Evolutionary conservation across 495 filamentous ascomycete genomes (phyloP), one percentile per base, ranked within the genome.

Genomic region (Wilcoxina mikolae): DNA sequence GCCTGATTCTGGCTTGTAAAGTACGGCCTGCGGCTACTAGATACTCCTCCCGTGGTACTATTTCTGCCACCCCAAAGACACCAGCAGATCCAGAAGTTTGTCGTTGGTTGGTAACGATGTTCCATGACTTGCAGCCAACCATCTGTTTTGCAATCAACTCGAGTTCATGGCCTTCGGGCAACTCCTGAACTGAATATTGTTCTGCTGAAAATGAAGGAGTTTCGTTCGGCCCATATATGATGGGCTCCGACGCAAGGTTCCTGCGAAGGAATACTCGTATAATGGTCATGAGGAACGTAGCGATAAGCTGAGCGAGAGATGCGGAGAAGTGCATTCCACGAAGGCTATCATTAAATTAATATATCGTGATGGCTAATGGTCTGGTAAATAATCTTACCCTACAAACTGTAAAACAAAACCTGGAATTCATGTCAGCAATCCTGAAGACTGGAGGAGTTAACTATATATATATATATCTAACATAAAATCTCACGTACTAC

Each of bases 321-420:
- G 42, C 54, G 2, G 58, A 46, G 29, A 41, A 59, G 12, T 59
- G 53, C 53, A 56, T 45, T 20, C 29, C 43, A 9, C 54, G 48
- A n/a, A 60, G 57, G 4, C 54, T 56, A 33, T 24, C 0, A 29
- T 11, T 5, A 25, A 17, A 55, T 10, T 44, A 35, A 24, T 38
- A 47, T 47, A 27, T 4, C 22, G 20, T n/a, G n/a, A n/a, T n/a
- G 18, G 1, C 15, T 27, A 11, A n/a, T 27, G n/a, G n/a, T 3
- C n/a, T 33, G 10, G 2, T n/a, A 11, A 3, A 28, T 38, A 31
- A 11, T n/a, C 25, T 38, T 22, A 59, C 57, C 54, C 57, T 1
- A 59, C 48, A 38, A 59, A 59, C 45, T 56, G 57, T 20, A 56
- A 29, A n/a, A 59, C 18, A 43, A 59, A 59, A 22, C 52, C 54